phyloP scores from a whole-genome alignment of 2,329 filamentous ascomycete genomes.

The Leptographium wingfieldii region DNA sequence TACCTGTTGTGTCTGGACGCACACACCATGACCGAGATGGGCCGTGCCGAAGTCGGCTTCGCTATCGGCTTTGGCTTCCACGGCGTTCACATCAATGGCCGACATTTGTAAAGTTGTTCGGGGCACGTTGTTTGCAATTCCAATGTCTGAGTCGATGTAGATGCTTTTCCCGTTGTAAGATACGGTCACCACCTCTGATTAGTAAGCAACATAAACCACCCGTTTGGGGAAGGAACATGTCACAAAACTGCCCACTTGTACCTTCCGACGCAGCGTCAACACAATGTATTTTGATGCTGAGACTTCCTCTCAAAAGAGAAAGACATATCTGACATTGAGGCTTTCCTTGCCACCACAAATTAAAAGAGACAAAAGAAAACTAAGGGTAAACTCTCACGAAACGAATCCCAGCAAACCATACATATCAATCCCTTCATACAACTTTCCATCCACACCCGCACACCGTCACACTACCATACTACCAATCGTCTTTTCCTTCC shows the following conservation, averaged over 20 bases:
- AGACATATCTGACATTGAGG: neutral
- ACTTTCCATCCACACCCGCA: neutral
- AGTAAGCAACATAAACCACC: no score
- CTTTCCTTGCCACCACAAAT: neutral
- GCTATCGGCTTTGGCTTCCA: conserved; percentile 54
- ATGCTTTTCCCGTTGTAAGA: no score
- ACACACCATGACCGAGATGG: conserved; percentile 48
- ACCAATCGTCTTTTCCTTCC: no score
- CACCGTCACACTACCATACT: neutral
- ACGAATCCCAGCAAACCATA: neutral
- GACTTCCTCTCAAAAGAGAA: neutral
- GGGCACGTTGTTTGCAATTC: neutral
- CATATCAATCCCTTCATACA: neutral
- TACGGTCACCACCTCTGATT: no score
- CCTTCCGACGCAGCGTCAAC: neutral
- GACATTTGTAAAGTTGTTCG: neutral
- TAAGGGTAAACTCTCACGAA: neutral
- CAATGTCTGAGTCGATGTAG: neutral
- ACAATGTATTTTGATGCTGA: neutral
- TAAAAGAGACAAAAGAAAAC: neutral
- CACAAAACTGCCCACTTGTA: neutral
- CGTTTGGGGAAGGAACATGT: no score
- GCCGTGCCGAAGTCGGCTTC: conserved; percentile 48
- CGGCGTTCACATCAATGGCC: conserved; percentile 31
- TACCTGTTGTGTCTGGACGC: conserved; percentile 57